These are phyloP conservation scores for Solanum lycopersicoides DNA, from an alignment of 257 asterid species.

Conservation along the genomic window DNA sequence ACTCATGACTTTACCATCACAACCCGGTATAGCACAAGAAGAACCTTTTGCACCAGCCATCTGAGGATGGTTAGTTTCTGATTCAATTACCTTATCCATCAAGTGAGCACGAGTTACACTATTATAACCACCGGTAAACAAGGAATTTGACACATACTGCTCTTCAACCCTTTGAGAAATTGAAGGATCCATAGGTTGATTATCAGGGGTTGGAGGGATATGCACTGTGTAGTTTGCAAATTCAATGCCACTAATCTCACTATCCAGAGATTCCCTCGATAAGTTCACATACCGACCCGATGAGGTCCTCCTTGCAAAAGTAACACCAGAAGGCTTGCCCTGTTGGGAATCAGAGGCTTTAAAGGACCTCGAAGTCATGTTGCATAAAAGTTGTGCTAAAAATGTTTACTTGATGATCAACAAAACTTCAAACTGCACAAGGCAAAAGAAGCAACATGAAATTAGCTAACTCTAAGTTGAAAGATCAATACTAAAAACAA, in stretches of 20 bases:
- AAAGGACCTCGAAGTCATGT: slow-evolving; percentile 61
- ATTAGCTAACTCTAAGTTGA: neutral
- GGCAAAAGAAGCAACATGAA: neutral
- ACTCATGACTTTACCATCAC: slow-evolving; percentile 86
- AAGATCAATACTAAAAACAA: neutral
- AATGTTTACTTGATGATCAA: neutral
- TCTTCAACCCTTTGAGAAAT: slow-evolving; percentile 87
- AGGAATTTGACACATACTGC: slow-evolving; percentile 75
- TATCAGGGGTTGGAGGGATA: slow-evolving; percentile 91
- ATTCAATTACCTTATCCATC: slow-evolving; percentile 95
- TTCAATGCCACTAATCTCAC: slow-evolving; percentile 69
- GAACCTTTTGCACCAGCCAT: slow-evolving; percentile 93
- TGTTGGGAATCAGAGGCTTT: slow-evolving; percentile 31
- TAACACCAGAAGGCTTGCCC: slow-evolving; percentile 43
- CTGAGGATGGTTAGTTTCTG: slow-evolving; percentile 82
- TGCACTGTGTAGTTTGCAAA: slow-evolving; percentile 75
- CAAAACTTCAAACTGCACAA: slow-evolving; percentile 30
- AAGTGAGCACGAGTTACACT: slow-evolving; percentile 85
- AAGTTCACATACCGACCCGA: slow-evolving; percentile 85
- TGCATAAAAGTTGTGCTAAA: slow-evolving; percentile 1
- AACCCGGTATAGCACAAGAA: slow-evolving; percentile 67
- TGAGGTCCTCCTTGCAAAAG: slow-evolving; percentile 64
- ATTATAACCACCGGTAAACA: slow-evolving; percentile 86
- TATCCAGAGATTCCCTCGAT: slow-evolving; percentile 81
- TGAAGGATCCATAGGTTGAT: slow-evolving; percentile 86